phyloP scores from a whole-genome alignment of 2,329 filamentous ascomycete species.

The Ophiocordyceps camponoti-leonardi region DNA sequence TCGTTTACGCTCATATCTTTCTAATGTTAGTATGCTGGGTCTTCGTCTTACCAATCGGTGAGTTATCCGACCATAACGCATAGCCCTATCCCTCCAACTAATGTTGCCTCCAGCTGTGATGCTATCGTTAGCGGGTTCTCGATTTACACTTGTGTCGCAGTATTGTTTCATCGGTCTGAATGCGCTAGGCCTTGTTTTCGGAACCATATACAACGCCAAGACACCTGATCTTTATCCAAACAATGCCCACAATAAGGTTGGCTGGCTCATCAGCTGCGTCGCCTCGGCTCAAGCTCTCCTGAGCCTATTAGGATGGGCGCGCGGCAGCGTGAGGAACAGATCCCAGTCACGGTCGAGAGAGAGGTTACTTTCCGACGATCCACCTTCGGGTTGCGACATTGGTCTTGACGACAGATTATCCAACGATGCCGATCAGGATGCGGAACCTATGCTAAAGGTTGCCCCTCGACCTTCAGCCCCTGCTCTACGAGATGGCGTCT shows the following conservation, averaged over 20 bases:
- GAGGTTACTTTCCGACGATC: background rate
- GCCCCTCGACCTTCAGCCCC: no score
- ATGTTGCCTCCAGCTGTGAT: slow-evolving; percentile 47
- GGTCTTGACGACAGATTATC: no score
- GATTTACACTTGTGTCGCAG: slow-evolving; percentile 53
- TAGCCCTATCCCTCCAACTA: background rate
- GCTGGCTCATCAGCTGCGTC: slow-evolving; percentile 67
- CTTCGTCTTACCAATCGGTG: no score
- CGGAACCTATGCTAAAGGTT: no score
- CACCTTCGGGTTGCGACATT: background rate
- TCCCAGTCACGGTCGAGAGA: slow-evolving; percentile 4
- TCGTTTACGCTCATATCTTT: no score
- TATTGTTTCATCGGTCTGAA: slow-evolving; percentile 49
- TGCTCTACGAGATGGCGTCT: no score
- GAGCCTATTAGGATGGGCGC: slow-evolving; percentile 45
- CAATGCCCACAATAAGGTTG: slow-evolving; percentile 77
- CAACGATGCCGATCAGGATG: no score
- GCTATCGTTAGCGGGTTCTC: slow-evolving; percentile 62
- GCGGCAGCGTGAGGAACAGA: slow-evolving; percentile 11
- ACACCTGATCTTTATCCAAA: slow-evolving; percentile 77
- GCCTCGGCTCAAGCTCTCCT: slow-evolving; percentile 53
- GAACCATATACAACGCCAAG: slow-evolving; percentile 56
- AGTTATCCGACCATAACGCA: no score
- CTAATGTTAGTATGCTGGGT: no score
- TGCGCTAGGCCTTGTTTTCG: slow-evolving; percentile 44